Conservation (phyloP, 129 eudicot species). For the Kitagawia praeruptora region DNA sequence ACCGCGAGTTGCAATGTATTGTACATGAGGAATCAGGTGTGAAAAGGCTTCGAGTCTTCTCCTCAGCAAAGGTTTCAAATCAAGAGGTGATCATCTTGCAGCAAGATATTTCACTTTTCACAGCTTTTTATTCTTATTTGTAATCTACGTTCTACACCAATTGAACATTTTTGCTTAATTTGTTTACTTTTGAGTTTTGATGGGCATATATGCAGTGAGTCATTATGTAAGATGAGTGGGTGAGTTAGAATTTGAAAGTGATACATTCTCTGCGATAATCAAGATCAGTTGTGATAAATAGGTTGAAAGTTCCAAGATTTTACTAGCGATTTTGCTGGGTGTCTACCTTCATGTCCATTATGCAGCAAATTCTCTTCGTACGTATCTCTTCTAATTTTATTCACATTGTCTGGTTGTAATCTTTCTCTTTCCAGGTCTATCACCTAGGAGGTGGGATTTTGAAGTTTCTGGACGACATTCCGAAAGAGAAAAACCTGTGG, state of each 20-base stretch:
- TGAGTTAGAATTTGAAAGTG: not conserved
- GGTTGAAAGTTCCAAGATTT: not conserved
- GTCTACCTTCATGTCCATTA: not conserved
- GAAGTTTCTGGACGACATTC: conserved; percentile 84
- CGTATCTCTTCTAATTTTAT: not conserved
- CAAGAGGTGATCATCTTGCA: not conserved
- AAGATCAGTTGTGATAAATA: not conserved
- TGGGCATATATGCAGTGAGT: not conserved
- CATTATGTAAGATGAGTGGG: not conserved
- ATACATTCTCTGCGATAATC: not conserved
- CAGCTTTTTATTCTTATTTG: not conserved
- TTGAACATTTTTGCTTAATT: not conserved
- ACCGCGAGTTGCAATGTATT: conserved; percentile 85
- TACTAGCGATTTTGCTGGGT: not conserved
- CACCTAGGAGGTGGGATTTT: conserved; percentile 87
- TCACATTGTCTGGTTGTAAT: not conserved
- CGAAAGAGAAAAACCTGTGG: conserved; percentile 67
- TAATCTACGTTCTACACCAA: not conserved
- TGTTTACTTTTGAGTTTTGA: not conserved
- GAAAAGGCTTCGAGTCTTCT: conserved; percentile 11
- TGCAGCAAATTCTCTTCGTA: not conserved
- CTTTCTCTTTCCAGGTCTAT: conserved; percentile 44
- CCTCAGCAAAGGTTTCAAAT: conserved; percentile 10
- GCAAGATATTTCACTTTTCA: not conserved
- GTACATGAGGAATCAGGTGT: conserved; percentile 10